Base-by-base conservation (phyloP, 805 yeast species). In the Hanseniaspora mollemarum region DNA sequence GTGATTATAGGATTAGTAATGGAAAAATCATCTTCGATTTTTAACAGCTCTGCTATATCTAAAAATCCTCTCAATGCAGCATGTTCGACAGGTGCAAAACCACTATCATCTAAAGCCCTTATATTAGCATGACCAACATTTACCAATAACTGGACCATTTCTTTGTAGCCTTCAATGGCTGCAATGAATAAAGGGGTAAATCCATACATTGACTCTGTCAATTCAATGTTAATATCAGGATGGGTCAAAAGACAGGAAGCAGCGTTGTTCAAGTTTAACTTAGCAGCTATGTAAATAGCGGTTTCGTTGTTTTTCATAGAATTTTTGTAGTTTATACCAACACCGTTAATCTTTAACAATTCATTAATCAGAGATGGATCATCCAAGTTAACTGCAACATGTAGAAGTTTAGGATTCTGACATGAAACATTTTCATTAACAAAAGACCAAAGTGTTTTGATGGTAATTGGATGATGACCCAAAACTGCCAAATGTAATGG, bases 61-160 rank as follows among this genome's bases (percentile, higher is more conserved):
- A 88, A 67, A 62, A 87, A 94, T 4, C 97, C 97, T 58, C 96
- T 74, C 42, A 90, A 69, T 44, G 86, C 81, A 0, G 96, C 96
- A 64, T 90, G 97, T 60, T 90, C 97, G 80, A 87, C 80, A n/a
- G 97, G 95, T 18, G 87, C 78, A 97, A 97, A 90, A 0, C 96
- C 96, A 48, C 92, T 81, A 42, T 78, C 81, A 67, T 90, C 97
- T 16, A 75, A 71, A 25, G 70, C 65, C 40, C 75, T 73, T 53
- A 68, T 75, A 7, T 71, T 67, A 4, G 87, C 83, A 3, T 46
- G 37, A 19, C 77, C 78, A 39, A 71, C 60, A 0, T 67, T 65
- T 26, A 81, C 63, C 54, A 90, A 70, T 8, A 75, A 54, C 39
- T 73, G 63, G 5, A 80, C 85, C 38, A 85, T 71, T 2, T 74